Percentiles rank a stretch among this genome's conserved stretches.
Evolutionary conservation across 306 rosid genomes (phyloP).

Genomic region (Dryas alaskensis): DNA sequence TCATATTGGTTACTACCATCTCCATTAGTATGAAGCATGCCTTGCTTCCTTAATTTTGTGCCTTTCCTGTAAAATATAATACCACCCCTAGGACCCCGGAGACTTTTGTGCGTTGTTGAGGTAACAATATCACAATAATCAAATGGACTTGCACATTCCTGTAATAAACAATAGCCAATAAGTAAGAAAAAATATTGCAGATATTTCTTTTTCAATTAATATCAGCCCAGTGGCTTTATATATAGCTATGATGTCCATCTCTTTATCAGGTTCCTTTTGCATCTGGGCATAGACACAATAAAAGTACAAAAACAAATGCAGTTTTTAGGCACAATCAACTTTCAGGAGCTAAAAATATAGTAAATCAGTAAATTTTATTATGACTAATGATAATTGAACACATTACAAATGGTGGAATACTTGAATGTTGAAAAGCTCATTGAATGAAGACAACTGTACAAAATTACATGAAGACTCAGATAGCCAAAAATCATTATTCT

Average conservation of each 20-base stretch:
- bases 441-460: neutral
- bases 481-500: neutral
- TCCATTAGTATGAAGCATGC: constrained; percentile 36
- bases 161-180: constrained; percentile 25
- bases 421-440: neutral
- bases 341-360: neutral
- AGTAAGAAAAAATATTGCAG: neutral
- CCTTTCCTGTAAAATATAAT: constrained; percentile 75
- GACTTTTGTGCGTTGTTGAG: constrained; percentile 91
- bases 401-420: neutral
- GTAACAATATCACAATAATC: constrained; percentile 76
- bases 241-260: neutral
- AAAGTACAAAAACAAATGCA: neutral
- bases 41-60: constrained; percentile 54
- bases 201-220: neutral
- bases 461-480: neutral
- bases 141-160: constrained; percentile 74
- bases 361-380: neutral
- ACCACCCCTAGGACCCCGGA: constrained; percentile 87
- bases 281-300: neutral
- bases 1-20: constrained; percentile 54
- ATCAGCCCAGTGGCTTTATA: neutral
- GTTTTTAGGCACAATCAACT: neutral
- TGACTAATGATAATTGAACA: neutral
- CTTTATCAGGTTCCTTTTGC: neutral